A percentile compares a stretch with the other conserved stretches of the same genome.
Conservation (phyloP, 75 land plant species). For the Pinus taeda region DNA sequence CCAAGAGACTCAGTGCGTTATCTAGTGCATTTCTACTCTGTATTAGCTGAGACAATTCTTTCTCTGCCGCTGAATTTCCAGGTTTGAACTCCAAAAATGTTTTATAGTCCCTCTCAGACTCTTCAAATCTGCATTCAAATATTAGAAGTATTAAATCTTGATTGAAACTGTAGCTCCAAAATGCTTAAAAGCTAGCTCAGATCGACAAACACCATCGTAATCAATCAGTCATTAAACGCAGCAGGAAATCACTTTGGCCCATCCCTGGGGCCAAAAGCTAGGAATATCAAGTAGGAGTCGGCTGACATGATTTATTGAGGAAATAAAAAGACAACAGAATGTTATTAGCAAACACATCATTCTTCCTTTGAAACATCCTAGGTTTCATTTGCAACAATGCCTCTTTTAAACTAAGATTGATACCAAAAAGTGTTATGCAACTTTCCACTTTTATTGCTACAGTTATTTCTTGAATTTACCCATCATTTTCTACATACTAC, state of each 20-base stretch:
- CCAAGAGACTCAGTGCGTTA: constrained; percentile 53
- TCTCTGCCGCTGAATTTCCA: constrained; percentile 67
- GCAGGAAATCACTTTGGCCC: neutral
- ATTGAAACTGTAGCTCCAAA: constrained; percentile 12
- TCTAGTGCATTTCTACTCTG: constrained; percentile 67
- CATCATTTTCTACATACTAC: no score
- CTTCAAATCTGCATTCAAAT: constrained; percentile 74
- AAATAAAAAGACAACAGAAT: neutral
- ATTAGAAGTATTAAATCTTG: constrained; percentile 19
- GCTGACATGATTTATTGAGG: neutral
- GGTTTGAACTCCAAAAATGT: constrained; percentile 79
- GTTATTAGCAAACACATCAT: neutral
- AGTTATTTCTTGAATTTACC: no score
- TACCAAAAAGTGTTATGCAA: neutral
- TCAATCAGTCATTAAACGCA: neutral
- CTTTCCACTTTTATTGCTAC: neutral
- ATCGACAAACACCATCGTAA: neutral
- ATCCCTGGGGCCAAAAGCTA: neutral
- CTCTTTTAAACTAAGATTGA: neutral
- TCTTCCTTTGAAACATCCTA: neutral
- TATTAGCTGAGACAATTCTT: constrained; percentile 76
- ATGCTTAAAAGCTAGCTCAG: neutral
- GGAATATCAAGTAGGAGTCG: neutral
- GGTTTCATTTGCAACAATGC: neutral
- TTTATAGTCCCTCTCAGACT: constrained; percentile 78